Conservation (phyloP, 345 rosid species). For the Pistacia atlantica region DNA sequence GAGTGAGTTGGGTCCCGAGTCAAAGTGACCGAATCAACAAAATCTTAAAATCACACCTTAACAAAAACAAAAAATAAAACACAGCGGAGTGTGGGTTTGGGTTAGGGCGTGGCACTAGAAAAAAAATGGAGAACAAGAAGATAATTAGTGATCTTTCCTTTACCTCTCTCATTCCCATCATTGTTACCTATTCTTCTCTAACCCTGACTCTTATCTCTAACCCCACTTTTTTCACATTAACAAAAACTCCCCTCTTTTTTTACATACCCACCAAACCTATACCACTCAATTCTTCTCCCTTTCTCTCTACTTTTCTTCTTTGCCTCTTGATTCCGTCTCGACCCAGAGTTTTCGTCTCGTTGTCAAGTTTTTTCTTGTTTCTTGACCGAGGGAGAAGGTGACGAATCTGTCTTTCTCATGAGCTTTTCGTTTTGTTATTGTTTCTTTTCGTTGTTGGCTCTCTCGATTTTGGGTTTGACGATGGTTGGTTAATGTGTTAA, state of each 20-base stretch:
- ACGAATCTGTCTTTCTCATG: background rate
- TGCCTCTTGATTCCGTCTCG: background rate
- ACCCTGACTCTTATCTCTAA: conserved; percentile 46
- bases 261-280: background rate
- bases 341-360: background rate
- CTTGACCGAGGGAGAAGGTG: background rate
- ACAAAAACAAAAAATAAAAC: conserved; percentile 19
- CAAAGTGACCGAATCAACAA: conserved; percentile 24
- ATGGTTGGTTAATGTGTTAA: background rate
- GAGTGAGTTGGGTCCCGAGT: conserved; percentile 37
- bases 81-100: conserved; percentile 34
- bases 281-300: conserved; percentile 11
- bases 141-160: conserved; percentile 42
- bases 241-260: conserved; percentile 5
- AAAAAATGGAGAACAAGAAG: conserved; percentile 76
- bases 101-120: conserved; percentile 67
- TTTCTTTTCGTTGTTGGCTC: conserved; percentile 10
- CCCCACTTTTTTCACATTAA: conserved; percentile 7
- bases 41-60: conserved; percentile 13
- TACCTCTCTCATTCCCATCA: conserved; percentile 37
- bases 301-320: conserved; percentile 6
- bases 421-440: background rate
- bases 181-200: conserved; percentile 31
- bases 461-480: background rate
- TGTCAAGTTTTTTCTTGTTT: background rate